Evolutionary conservation across 2,329 filamentous ascomycete species (phyloP).

Genomic region (Fusarium drepaniforme): DNA sequence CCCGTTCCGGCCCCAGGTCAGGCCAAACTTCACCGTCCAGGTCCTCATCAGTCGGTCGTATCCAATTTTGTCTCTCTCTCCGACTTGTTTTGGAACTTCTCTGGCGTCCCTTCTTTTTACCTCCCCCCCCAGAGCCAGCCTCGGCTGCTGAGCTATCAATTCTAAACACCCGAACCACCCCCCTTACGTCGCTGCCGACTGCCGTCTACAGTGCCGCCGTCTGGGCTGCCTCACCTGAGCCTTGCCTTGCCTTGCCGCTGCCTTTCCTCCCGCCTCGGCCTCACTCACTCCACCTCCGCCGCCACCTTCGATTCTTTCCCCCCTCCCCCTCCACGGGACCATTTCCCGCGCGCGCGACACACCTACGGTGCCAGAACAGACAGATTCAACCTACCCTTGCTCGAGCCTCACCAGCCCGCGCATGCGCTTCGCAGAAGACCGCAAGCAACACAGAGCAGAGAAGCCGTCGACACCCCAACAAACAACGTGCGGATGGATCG

Average conservation of each 20-base stretch:
- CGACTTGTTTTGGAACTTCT: constrained; percentile 20
- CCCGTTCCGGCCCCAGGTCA: constrained; percentile 43
- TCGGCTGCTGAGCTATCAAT: constrained; percentile 36
- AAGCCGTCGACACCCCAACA: constrained; percentile 1
- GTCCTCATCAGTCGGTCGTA: constrained; percentile 30
- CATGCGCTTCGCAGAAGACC: constrained; percentile 16
- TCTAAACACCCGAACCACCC: background rate
- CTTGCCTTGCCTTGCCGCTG: constrained; percentile 24
- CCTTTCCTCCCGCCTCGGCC: constrained; percentile 31
- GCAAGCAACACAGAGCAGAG: constrained; percentile 25
- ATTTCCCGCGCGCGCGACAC: constrained; percentile 29
- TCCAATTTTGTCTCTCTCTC: constrained; percentile 26
- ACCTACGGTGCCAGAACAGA: constrained; percentile 2
- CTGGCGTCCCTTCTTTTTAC: constrained; percentile 28
- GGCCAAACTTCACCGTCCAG: constrained; percentile 45
- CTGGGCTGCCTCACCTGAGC: constrained; percentile 2
- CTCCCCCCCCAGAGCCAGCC: constrained; percentile 15
- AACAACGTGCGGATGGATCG: constrained; percentile 36
- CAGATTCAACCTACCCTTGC: background rate
- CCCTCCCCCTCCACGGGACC: constrained; percentile 35
- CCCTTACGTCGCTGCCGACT: background rate
- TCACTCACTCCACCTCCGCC: constrained; percentile 35
- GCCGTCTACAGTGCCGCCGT: background rate
- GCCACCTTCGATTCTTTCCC: constrained; percentile 31
- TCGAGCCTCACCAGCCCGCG: constrained; percentile 12